Conservation (phyloP, 2,329 filamentous ascomycete genomes). For the Hymenoscyphus infarciens region DNA sequence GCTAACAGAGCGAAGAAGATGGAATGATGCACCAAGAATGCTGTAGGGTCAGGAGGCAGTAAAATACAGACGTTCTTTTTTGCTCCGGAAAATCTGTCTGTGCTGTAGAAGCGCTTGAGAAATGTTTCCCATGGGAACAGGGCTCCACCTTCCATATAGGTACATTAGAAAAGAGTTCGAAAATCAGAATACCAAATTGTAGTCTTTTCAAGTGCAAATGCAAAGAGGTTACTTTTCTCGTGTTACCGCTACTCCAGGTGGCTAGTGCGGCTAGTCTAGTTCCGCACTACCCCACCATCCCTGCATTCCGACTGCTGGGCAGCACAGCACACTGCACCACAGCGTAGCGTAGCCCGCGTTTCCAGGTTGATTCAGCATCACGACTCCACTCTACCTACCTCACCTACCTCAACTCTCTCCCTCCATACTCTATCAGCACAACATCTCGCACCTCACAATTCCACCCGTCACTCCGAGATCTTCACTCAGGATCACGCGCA, state of each 20-base stretch:
- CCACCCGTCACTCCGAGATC: not conserved
- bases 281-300: not conserved
- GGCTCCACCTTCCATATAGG: too few species aligned
- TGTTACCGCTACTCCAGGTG: not conserved
- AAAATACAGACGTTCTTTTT: too few species aligned
- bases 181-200: too few species aligned
- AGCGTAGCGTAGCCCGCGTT: too few species aligned
- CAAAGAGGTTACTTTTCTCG: too few species aligned
- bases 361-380: constrained; percentile 1
- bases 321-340: not conserved
- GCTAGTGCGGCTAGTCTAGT: too few species aligned
- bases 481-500: not conserved
- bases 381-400: not conserved
- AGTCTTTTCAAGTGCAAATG: too few species aligned
- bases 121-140: too few species aligned
- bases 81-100: too few species aligned
- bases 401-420: too few species aligned
- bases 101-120: too few species aligned
- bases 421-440: not conserved
- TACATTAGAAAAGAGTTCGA: too few species aligned
- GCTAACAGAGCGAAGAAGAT: constrained; percentile 2
- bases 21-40: constrained; percentile 9
- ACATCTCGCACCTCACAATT: not conserved
- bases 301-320: not conserved
- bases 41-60: not conserved